Percentiles rank a stretch among this genome's conserved stretches.
Evolutionary conservation across 2,329 filamentous ascomycete genomes (phyloP).

Genomic region (Diplodia scrobiculata): DNA sequence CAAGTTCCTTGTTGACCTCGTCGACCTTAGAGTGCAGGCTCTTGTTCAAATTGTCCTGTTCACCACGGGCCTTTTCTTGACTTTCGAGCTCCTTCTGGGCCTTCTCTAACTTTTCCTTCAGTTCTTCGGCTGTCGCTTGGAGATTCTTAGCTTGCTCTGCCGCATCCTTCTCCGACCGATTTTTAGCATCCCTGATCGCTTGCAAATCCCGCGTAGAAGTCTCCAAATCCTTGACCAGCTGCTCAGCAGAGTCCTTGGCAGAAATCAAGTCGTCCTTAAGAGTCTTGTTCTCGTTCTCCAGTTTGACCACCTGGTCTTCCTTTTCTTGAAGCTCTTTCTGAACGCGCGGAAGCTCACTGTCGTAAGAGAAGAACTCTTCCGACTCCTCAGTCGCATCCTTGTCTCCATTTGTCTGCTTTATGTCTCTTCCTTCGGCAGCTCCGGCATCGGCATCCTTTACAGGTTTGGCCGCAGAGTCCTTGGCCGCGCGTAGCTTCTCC

Average conservation of each 20-base stretch:
- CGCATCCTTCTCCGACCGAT: conserved; percentile 44
- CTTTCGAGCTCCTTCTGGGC: conserved; percentile 27
- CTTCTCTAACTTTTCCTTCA: conserved; percentile 32
- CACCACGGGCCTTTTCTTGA: conserved; percentile 18
- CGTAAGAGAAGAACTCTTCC: conserved; percentile 90
- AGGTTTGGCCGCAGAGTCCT: conserved; percentile 34
- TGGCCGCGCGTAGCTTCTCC: conserved; percentile 49
- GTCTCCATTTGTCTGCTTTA: conserved; percentile 34
- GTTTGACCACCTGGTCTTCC: conserved; percentile 67
- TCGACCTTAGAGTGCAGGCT: conserved; percentile 41
- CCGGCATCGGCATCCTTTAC: conserved; percentile 24
- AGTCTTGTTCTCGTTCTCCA: conserved; percentile 68
- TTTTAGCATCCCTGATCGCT: conserved; percentile 56
- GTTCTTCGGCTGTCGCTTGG: conserved; percentile 32
- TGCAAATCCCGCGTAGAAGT: conserved; percentile 66
- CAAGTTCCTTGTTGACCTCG: conserved; percentile 51
- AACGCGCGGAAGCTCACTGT: conserved; percentile 81
- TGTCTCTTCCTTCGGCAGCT: conserved; percentile 19
- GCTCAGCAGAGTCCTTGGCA: conserved; percentile 65
- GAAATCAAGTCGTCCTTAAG: conserved; percentile 71
- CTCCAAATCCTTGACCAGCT: conserved; percentile 62
- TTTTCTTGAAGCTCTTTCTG: conserved; percentile 73
- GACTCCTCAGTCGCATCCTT: conserved; percentile 43
- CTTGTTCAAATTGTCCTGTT: conserved; percentile 45
- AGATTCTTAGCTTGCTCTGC: conserved; percentile 40